Conservation (phyloP, 1,284 basidiomycete species). For the Leccinum angustisporum region DNA sequence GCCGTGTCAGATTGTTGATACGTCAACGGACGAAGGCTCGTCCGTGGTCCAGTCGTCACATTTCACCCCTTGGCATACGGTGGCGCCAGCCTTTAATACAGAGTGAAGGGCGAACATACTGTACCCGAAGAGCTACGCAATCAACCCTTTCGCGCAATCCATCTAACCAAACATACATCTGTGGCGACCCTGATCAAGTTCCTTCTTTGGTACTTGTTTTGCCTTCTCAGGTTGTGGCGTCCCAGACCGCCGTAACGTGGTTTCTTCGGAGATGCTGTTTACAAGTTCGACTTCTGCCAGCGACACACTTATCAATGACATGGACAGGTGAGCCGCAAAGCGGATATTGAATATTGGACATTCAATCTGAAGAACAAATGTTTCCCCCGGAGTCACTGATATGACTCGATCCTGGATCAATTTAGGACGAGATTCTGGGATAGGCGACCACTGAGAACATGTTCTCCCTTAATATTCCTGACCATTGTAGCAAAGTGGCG, state of each 20-base stretch:
- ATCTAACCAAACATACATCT: conserved; percentile 13
- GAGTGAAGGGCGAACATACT: neutral
- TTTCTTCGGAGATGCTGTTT: neutral
- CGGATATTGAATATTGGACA: conserved; percentile 15
- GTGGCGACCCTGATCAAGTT: conserved; percentile 8
- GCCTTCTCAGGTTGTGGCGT: conserved; percentile 9
- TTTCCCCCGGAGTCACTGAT: neutral
- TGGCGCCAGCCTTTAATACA: neutral
- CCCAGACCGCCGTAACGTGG: neutral
- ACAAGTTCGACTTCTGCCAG: conserved; percentile 7
- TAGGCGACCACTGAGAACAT: conserved; percentile 1
- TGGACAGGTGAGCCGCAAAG: conserved; percentile 22
- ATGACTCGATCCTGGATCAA: neutral
- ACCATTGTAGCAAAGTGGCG: neutral
- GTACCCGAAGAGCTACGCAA: conserved; percentile 13
- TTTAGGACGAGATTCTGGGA: conserved; percentile 5
- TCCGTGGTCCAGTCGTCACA: conserved; percentile 1
- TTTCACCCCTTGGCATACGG: conserved; percentile 2
- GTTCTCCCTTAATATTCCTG: conserved; percentile 4
- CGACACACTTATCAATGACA: conserved; percentile 8
- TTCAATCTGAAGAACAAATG: conserved; percentile 2
- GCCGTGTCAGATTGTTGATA: neutral
- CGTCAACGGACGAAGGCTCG: neutral
- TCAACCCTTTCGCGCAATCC: conserved; percentile 9
- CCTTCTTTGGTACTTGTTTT: conserved; percentile 13